Evolutionary conservation across 2,329 filamentous ascomycete species (phyloP).

Genomic region (Ascochyta clinopodiicola): DNA sequence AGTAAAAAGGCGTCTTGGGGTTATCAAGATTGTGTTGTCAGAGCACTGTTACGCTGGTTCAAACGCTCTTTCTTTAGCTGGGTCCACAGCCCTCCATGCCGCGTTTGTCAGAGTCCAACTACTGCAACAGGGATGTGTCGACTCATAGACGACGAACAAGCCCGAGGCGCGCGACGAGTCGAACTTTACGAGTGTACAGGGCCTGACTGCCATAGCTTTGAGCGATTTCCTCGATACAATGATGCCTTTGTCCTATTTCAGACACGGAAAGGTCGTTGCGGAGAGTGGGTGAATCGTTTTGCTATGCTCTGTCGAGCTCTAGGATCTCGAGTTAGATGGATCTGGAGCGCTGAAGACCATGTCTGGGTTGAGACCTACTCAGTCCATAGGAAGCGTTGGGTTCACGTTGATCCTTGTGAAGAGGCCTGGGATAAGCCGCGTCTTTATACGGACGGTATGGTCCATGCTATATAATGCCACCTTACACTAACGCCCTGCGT

Average conservation of each 20-base stretch:
- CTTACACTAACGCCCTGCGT: constrained; percentile 13
- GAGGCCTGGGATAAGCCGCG: constrained; percentile 93
- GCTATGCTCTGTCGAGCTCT: constrained; percentile 96
- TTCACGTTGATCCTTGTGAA: constrained; percentile 93
- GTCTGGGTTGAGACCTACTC: constrained; percentile 98
- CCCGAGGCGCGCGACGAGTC: constrained; percentile 85
- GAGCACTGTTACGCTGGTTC: constrained; percentile 92
- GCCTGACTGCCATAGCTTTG: constrained; percentile 74
- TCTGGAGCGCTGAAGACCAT: constrained; percentile 97
- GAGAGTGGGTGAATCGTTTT: constrained; percentile 98
- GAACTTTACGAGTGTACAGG: constrained; percentile 89
- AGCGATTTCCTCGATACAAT: constrained; percentile 91
- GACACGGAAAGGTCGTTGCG: constrained; percentile 82
- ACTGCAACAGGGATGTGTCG: constrained; percentile 81
- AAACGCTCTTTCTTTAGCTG: constrained; percentile 93
- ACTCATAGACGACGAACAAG: constrained; percentile 85
- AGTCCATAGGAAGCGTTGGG: constrained; percentile 88
- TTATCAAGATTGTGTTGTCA: constrained; percentile 94
- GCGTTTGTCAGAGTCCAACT: constrained; percentile 80
- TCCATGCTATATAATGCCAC: background rate
- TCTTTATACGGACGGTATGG: constrained; percentile 81
- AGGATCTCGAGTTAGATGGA: constrained; percentile 89
- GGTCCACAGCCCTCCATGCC: constrained; percentile 92
- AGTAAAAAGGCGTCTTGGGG: constrained; percentile 87
- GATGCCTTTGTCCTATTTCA: constrained; percentile 93